Evolutionary conservation across 2,329 filamentous ascomycete genomes (phyloP).

Genomic region (Huntiella decipiens): DNA sequence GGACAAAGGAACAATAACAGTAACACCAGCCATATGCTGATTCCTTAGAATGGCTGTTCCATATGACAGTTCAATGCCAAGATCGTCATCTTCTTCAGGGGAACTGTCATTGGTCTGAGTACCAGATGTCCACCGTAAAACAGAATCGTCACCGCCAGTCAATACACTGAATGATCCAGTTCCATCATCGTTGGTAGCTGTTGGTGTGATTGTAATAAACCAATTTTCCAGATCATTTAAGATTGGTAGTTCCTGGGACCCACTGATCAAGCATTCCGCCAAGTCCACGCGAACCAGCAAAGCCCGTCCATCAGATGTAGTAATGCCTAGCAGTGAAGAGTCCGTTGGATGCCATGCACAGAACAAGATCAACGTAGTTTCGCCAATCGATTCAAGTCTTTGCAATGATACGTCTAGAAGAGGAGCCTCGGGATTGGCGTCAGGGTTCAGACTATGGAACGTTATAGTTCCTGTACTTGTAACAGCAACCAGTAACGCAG

Average conservation of each 20-base stretch:
- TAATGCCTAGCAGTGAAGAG: slow-evolving; percentile 41
- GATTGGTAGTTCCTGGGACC: slow-evolving; percentile 22
- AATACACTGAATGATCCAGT: slow-evolving; percentile 26
- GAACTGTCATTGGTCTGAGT: neutral
- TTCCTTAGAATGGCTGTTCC: slow-evolving; percentile 21
- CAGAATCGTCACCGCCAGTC: slow-evolving; percentile 60
- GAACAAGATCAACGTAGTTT: slow-evolving; percentile 47
- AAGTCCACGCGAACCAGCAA: slow-evolving; percentile 31
- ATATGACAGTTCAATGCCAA: slow-evolving; percentile 13
- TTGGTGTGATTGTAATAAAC: slow-evolving; percentile 43
- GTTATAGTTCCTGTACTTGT: slow-evolving; percentile 57
- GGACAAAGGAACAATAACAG: slow-evolving; percentile 58
- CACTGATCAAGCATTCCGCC: slow-evolving; percentile 20
- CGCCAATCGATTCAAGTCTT: slow-evolving; percentile 29
- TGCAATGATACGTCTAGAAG: slow-evolving; percentile 26
- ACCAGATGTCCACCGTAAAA: slow-evolving; percentile 30
- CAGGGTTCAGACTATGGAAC: slow-evolving; percentile 37
- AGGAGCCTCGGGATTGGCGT: slow-evolving; percentile 16
- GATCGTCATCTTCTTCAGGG: slow-evolving; percentile 12
- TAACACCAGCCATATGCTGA: slow-evolving; percentile 66
- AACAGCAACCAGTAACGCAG: slow-evolving; percentile 48
- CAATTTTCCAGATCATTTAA: slow-evolving; percentile 50
- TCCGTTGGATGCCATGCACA: slow-evolving; percentile 51
- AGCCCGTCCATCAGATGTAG: slow-evolving; percentile 50
- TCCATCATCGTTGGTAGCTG: slow-evolving; percentile 9